phyloP scores from a whole-genome alignment of 2,329 filamentous ascomycete species.

The Shiraia sp. region DNA sequence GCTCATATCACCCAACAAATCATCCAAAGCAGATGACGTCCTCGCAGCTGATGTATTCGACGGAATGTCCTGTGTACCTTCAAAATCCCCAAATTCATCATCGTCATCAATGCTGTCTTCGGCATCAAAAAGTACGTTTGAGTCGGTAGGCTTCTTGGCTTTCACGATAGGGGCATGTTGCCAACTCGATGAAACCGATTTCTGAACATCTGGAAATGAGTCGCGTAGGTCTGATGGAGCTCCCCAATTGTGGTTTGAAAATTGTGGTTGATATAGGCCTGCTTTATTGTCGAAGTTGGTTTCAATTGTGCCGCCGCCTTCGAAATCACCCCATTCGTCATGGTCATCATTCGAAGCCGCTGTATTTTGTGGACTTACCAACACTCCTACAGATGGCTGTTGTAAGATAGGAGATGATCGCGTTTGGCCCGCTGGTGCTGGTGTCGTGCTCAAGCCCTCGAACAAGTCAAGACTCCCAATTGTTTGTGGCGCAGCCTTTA shows the following conservation, averaged over 20 bases:
- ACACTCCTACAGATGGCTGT: slow-evolving; percentile 6
- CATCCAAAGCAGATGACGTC: slow-evolving; percentile 23
- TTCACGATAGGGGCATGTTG: slow-evolving; percentile 32
- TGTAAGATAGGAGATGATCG: slow-evolving; percentile 13
- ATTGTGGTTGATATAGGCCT: not conserved
- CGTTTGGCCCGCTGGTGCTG: slow-evolving; percentile 15
- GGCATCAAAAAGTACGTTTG: slow-evolving; percentile 47
- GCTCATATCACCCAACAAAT: slow-evolving; percentile 32
- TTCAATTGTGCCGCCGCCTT: slow-evolving; percentile 30
- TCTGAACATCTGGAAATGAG: slow-evolving; percentile 7
- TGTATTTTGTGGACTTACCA: not conserved
- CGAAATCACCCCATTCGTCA: slow-evolving; percentile 50
- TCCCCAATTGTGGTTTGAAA: too few species aligned
- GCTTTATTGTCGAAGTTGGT: slow-evolving; percentile 12
- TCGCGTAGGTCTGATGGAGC: slow-evolving; percentile 2
- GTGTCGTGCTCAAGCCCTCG: slow-evolving; percentile 32
- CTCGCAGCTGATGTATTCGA: slow-evolving; percentile 5
- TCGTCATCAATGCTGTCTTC: slow-evolving; percentile 42
- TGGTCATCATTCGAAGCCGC: slow-evolving; percentile 24
- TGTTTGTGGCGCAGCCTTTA: slow-evolving; percentile 8
- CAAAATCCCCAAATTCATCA: slow-evolving; percentile 45
- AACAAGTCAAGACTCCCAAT: slow-evolving; percentile 39
- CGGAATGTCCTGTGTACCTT: slow-evolving; percentile 20
- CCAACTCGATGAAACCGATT: slow-evolving; percentile 10
- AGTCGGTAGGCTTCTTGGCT: slow-evolving; percentile 38